Evolutionary conservation across 2,329 filamentous ascomycete genomes (phyloP), one percentile per base, ranked within the genome.

Genomic region (Pestalotiopsis sp.): DNA sequence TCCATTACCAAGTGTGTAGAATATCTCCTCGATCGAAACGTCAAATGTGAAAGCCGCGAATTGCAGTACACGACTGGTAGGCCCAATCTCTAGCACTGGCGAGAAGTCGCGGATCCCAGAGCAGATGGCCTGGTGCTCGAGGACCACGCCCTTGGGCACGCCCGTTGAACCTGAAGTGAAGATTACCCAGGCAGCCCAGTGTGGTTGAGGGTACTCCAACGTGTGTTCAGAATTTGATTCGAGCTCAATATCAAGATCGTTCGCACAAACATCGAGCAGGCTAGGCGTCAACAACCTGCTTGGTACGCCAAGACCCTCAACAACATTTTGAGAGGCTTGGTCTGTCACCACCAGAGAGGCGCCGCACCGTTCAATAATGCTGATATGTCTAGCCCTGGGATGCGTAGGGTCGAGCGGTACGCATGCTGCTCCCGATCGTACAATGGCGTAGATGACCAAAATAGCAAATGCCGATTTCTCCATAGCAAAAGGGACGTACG

Each of bases 101-200:
- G 31, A 36, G 31, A 36, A 36, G 31, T 36, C 31, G 7, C 31
- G 31, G 31, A 23, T 36, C 11, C 17, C 58, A 45, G 57, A 57
- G 12, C 41, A 45, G 20, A 69, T 38, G 7, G 49, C n/a, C 2
- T 17, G 9, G 14, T 69, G 68, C 52, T 65, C 61, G 67, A 86
- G 79, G 61, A 90, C 82, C 2, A 90, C 88, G 23, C 89, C 89
- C 78, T 91, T 91, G 1, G 89, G 89, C 68, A 84, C 85, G 5
- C 89, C 89, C 0, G 89, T 91, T 69, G 87, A 90, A 12, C 89
- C 89, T 0, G 88, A 91, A 11, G 89, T 91, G 75, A 90, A 91
- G 73, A 90, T 89, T 72, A 90, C 86, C 69, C 86, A 86, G 77
- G 79, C 36, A 3, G 17, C 12, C n/a, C 20, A 20, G 14, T n/a